Evolutionary conservation across 2,329 filamentous ascomycete species (phyloP), one percentile per base, ranked within the genome.

Genomic region (Hortaea werneckii): DNA sequence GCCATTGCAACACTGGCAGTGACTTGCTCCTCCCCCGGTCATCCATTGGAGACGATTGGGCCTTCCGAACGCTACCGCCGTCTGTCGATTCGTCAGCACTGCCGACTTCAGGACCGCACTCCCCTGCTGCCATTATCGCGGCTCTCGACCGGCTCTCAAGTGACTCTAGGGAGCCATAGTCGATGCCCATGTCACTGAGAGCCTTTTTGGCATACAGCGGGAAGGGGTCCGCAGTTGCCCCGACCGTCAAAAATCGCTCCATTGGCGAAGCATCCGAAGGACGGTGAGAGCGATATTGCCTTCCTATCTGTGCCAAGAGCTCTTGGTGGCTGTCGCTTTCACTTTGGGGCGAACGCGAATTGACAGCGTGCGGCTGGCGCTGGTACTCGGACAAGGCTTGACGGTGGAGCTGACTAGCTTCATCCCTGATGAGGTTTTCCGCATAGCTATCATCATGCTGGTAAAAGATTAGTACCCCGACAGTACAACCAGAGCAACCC

Each of bases 181-280:
- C 39, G n/a, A 41, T 6, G 2, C 43, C 37, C 37, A 27, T 13
- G 37, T 41, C 43, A 10, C 12, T 28, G 37, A 45, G 12, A 7
- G 26, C 39, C 20, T 27, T 9, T 28, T 42, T 30, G 6, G 37
- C 38, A 13, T 41, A 35, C 29, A 41, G 4, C 13, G 37, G 43
- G 20, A 41, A 42, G 13, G 43, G 43, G 11, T 45, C 37, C 5
- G 12, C n/a, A 9, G 29, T 28, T 6, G 43, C 10, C n/a, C 13
- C 29, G 26, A 39, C 7, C 11, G 35, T 41, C 12, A 27, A 2
- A 28, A 29, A 41, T 9, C 43, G 43, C 28, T 44, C 5, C 41
- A 44, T 32, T 29, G 41, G 45, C 41, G 40, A n/a, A 28, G 40
- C 40, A n/a, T 2, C 11, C 8, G 40, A 42, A 8, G 40, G 20